These are phyloP conservation scores for Naganishia sp. DNA, from an alignment of 1,284 basidiomycete genomes.

Conservation along the genomic window DNA sequence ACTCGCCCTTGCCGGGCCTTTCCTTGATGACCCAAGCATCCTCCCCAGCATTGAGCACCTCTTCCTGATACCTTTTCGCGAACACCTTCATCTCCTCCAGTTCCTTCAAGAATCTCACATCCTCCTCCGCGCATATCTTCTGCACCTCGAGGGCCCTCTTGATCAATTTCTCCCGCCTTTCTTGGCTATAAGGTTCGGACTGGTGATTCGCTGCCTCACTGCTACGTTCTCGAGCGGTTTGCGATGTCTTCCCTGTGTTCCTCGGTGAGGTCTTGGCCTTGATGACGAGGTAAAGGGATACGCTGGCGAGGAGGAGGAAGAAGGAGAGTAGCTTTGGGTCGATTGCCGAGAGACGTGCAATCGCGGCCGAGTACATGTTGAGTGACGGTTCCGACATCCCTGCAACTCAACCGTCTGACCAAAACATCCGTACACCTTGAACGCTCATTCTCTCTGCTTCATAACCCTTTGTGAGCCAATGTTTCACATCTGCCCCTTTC, in stretches of 20 bases:
- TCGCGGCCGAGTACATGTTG: no score
- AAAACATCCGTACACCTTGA: no score
- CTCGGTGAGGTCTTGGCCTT: not conserved
- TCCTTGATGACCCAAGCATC: not conserved
- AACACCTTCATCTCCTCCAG: not conserved
- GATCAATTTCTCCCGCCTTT: not conserved
- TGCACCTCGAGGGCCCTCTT: conserved; percentile 2
- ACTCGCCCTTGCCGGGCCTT: not conserved
- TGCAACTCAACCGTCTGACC: no score
- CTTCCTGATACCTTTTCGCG: not conserved
- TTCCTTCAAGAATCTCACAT: not conserved
- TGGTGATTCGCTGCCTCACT: not conserved
- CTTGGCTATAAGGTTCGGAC: not conserved
- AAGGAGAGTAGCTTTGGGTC: conserved; percentile 20
- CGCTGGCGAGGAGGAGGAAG: conserved; percentile 1
- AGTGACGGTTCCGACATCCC: not conserved
- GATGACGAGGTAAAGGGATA: conserved; percentile 8
- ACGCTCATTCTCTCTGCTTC: not conserved
- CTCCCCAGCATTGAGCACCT: not conserved
- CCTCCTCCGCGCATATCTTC: not conserved
- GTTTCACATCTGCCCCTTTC: not conserved
- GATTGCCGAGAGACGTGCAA: not conserved
- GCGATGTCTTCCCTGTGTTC: not conserved
- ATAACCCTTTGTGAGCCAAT: not conserved
- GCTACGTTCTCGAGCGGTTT: not conserved